phyloP scores from a whole-genome alignment of 441 rosid species.

The Cnidoscolus chayamansa region DNA sequence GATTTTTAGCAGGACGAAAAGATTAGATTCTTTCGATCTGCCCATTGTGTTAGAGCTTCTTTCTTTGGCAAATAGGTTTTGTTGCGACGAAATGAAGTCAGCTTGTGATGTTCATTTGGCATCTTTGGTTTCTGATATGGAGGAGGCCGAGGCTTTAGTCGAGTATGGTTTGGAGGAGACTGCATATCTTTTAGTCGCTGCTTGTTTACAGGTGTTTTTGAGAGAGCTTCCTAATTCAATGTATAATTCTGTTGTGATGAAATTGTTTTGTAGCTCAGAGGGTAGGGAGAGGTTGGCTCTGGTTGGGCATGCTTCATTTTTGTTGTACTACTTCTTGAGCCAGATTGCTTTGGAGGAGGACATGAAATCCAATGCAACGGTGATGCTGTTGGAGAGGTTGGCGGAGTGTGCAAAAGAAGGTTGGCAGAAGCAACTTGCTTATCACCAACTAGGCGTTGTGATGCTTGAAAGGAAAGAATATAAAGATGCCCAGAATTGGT shows the following conservation, averaged over 20 bases:
- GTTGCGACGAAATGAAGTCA: conserved; percentile 83
- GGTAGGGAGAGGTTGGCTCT: conserved; percentile 60
- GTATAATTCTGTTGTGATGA: conserved; percentile 59
- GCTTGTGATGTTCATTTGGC: conserved; percentile 77
- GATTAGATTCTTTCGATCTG: conserved; percentile 45
- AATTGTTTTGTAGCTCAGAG: conserved; percentile 59
- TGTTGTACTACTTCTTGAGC: conserved; percentile 80
- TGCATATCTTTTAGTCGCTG: conserved; percentile 69
- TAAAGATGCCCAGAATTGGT: conserved; percentile 84
- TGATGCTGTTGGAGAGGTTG: conserved; percentile 87
- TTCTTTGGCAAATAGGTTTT: conserved; percentile 72
- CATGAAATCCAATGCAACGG: conserved; percentile 75
- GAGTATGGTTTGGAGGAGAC: conserved; percentile 85
- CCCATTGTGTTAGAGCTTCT: conserved; percentile 73
- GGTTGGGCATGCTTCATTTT: conserved; percentile 75
- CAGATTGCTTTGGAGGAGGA: conserved; percentile 82
- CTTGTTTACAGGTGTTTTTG: conserved; percentile 80
- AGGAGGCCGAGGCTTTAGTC: conserved; percentile 61
- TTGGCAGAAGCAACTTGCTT: conserved; percentile 90
- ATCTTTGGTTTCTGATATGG: conserved; percentile 50
- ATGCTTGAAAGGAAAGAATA: conserved; percentile 88
- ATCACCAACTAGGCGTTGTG: conserved; percentile 79
- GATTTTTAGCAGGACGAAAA: conserved; percentile 63
- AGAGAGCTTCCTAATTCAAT: conserved; percentile 77
- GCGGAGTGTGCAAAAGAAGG: conserved; percentile 60